These are phyloP conservation scores for Talaromyces trachyspermus DNA, from an alignment of 495 filamentous ascomycete species.

Conservation along the genomic window DNA sequence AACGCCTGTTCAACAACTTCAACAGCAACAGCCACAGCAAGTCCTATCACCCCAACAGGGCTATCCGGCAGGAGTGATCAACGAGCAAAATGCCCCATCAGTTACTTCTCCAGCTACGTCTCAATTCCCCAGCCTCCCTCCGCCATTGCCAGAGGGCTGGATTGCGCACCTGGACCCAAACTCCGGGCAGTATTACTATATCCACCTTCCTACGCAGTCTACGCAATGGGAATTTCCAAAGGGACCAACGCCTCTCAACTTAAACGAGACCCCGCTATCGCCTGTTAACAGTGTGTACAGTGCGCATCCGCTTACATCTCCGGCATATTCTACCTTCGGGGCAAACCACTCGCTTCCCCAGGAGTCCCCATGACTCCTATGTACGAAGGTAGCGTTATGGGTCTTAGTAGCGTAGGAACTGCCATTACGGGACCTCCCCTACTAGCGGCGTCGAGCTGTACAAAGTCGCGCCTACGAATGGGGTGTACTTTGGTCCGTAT, in stretches of 20 bases:
- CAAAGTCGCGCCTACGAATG: conserved; percentile 86
- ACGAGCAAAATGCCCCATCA: conserved; percentile 28
- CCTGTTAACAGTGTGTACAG: conserved; percentile 73
- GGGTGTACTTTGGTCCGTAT: conserved; percentile 98
- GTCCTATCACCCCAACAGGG: conserved; percentile 21
- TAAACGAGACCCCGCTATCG: conserved; percentile 71
- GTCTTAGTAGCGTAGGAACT: conserved; percentile 66
- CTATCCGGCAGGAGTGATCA: conserved; percentile 19
- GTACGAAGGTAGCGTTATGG: conserved; percentile 69
- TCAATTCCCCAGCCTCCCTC: conserved; percentile 70
- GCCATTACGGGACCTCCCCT: conserved; percentile 79
- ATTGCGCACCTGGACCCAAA: conserved; percentile 93
- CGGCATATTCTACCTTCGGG: conserved; percentile 56
- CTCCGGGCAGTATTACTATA: conserved; percentile 98
- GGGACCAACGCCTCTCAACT: conserved; percentile 73
- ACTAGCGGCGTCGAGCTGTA: conserved; percentile 84
- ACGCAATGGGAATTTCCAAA: conserved; percentile 99
- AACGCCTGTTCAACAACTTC: conserved; percentile 9
- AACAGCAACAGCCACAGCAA: conserved; percentile 11
- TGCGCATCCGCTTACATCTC: conserved; percentile 65
- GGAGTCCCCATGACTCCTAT: conserved; percentile 68
- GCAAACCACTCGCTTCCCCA: conserved; percentile 71
- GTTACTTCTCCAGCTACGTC: conserved; percentile 43
- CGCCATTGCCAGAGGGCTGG: conserved; percentile 94
- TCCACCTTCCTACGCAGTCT: conserved; percentile 89